phyloP scores from a whole-genome alignment of 352 stramenopile genomes.

The Phytophthora citricola region DNA sequence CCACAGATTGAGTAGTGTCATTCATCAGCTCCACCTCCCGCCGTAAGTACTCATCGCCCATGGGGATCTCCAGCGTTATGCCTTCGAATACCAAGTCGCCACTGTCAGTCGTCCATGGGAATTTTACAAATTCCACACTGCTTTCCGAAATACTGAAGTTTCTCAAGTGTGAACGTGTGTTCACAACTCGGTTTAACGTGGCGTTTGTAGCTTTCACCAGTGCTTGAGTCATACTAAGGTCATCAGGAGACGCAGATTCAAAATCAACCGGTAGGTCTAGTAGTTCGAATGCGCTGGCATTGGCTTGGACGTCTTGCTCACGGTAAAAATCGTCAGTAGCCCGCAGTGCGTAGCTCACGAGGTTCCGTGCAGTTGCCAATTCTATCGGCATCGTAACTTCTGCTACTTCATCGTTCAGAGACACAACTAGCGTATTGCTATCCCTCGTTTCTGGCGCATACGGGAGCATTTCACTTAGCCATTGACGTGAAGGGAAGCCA shows the following conservation, averaged over 20 bases:
- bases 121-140: slow-evolving; percentile 41
- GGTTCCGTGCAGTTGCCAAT: slow-evolving; percentile 25
- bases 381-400: slow-evolving; percentile 38
- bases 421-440: slow-evolving; percentile 33
- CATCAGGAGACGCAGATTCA: slow-evolving; percentile 17
- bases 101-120: slow-evolving; percentile 34
- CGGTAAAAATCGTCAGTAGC: slow-evolving; percentile 57
- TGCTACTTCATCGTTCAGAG: slow-evolving; percentile 15
- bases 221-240: slow-evolving; percentile 26
- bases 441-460: slow-evolving; percentile 32
- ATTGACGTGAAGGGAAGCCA: slow-evolving; percentile 55
- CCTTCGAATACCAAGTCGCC: slow-evolving; percentile 45
- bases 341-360: slow-evolving; percentile 40
- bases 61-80: slow-evolving; percentile 54
- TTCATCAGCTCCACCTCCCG: slow-evolving; percentile 36
- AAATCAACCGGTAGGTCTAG: slow-evolving; percentile 19
- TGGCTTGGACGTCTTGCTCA: slow-evolving; percentile 31
- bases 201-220: slow-evolving; percentile 37
- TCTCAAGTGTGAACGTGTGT: slow-evolving; percentile 29
- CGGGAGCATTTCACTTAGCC: slow-evolving; percentile 47
- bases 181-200: slow-evolving; percentile 34
- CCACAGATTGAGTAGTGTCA: slow-evolving; percentile 45
- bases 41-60: slow-evolving; percentile 43
- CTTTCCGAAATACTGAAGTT: slow-evolving; percentile 44
- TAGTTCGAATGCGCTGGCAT: slow-evolving; percentile 37